Percentiles rank a stretch among this genome's conserved stretches.
phyloP scores from a whole-genome alignment of 495 filamentous ascomycete genomes.

The Penicillium pancosmium region DNA sequence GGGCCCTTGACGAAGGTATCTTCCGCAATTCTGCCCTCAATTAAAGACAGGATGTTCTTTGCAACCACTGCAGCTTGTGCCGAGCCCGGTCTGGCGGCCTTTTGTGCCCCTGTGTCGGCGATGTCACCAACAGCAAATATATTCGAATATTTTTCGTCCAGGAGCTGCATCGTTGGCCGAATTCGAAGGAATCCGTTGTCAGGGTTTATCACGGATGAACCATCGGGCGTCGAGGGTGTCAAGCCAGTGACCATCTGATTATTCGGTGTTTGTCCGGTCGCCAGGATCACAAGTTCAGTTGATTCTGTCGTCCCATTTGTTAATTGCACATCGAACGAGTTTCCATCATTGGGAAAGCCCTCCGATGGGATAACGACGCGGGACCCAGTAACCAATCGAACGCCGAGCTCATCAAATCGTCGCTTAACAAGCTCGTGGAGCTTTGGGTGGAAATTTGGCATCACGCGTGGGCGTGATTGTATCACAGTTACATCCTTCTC shows the following conservation, averaged over 20 bases:
- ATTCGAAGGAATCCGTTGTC: constrained; percentile 55
- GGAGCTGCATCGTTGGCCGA: constrained; percentile 58
- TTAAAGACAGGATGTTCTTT: constrained; percentile 55
- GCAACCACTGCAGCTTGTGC: constrained; percentile 55
- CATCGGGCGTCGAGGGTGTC: constrained; percentile 29
- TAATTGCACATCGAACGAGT: constrained; percentile 33
- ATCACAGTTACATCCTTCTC: constrained; percentile 60
- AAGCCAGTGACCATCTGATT: constrained; percentile 50
- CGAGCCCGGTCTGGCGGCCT: constrained; percentile 55
- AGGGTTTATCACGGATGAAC: constrained; percentile 45
- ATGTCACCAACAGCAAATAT: constrained; percentile 66
- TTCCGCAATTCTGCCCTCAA: constrained; percentile 34
- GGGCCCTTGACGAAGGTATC: constrained; percentile 40
- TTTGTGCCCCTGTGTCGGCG: constrained; percentile 58
- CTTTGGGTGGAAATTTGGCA: constrained; percentile 53
- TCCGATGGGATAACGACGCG: constrained; percentile 33
- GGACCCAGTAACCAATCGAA: constrained; percentile 40
- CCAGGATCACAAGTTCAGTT: constrained; percentile 49
- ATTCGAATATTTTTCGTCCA: constrained; percentile 47
- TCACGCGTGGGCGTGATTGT: constrained; percentile 55
- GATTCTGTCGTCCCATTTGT: constrained; percentile 38
- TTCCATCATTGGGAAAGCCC: constrained; percentile 36
- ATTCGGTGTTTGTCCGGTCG: constrained; percentile 61
- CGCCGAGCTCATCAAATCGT: constrained; percentile 44
- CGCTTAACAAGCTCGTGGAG: constrained; percentile 51